Percentiles rank a stretch among this genome's conserved stretches.
Evolutionary conservation across 2,329 filamentous ascomycete genomes (phyloP).

Genomic region (Diaporthe batatas): DNA sequence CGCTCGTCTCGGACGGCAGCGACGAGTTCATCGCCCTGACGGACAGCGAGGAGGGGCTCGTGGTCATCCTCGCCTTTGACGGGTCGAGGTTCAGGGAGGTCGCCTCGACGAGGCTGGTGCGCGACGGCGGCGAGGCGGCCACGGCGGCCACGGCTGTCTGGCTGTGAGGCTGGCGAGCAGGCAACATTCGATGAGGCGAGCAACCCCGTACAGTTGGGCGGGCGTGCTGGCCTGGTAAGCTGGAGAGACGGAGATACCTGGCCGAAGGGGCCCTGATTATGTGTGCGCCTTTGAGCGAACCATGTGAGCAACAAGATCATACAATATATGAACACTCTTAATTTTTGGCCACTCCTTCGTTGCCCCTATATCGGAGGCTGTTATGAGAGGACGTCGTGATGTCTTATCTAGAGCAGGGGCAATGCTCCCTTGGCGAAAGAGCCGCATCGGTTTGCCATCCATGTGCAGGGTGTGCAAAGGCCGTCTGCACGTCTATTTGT

Average conservation of each 20-base stretch:
- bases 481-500: not conserved
- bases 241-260: constrained; percentile 10
- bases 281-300: not conserved
- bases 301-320: not conserved
- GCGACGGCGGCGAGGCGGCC: constrained; percentile 23
- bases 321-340: not conserved
- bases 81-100: constrained; percentile 44
- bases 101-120: constrained; percentile 28
- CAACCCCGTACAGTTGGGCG: constrained; percentile 43
- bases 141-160: constrained; percentile 40
- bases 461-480: no score
- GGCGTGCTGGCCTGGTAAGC: constrained; percentile 42
- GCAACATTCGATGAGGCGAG: no score
- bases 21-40: constrained; percentile 44
- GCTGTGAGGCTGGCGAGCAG: constrained; percentile 52
- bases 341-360: not conserved
- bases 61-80: constrained; percentile 42
- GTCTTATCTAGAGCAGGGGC: not conserved
- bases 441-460: not conserved
- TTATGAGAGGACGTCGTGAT: no score
- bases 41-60: constrained; percentile 42
- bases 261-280: not conserved
- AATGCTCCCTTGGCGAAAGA: no score
- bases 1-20: not conserved
- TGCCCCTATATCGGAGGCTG: not conserved